Evolutionary conservation across 2,329 filamentous ascomycete genomes (phyloP).

Genomic region (Cladobotryum mycophilum): DNA sequence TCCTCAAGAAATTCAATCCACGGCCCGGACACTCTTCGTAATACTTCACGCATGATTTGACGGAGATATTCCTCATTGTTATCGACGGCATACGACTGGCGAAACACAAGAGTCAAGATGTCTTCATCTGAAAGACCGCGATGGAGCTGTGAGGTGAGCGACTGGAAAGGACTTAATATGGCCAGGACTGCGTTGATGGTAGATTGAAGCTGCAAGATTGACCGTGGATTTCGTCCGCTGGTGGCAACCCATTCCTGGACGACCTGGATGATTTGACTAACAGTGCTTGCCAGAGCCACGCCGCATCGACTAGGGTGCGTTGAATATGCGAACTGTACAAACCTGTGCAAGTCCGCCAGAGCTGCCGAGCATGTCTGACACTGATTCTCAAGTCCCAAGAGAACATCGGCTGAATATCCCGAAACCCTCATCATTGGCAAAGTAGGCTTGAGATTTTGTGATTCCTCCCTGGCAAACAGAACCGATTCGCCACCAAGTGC

Average conservation of each 20-base stretch:
- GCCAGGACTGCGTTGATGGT: slow-evolving; percentile 40
- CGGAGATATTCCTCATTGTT: slow-evolving; percentile 56
- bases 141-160: slow-evolving; percentile 43
- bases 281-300: slow-evolving; percentile 46
- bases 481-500: slow-evolving; percentile 66
- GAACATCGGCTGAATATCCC: slow-evolving; percentile 47
- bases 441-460: slow-evolving; percentile 45
- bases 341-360: slow-evolving; percentile 39
- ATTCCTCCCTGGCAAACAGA: slow-evolving; percentile 58
- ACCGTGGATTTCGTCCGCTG: slow-evolving; percentile 35
- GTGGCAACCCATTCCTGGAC: slow-evolving; percentile 44
- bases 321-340: slow-evolving; percentile 41
- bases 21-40: slow-evolving; percentile 56
- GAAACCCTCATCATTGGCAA: slow-evolving; percentile 45
- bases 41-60: slow-evolving; percentile 59
- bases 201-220: slow-evolving; percentile 48
- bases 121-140: slow-evolving; percentile 49
- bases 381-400: slow-evolving; percentile 40
- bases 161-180: slow-evolving; percentile 46
- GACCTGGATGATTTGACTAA: slow-evolving; percentile 42
- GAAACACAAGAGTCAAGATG: slow-evolving; percentile 55
- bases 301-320: slow-evolving; percentile 38
- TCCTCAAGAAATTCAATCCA: slow-evolving; percentile 63
- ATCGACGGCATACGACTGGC: slow-evolving; percentile 57
- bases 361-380: slow-evolving; percentile 44